Evolutionary conservation across 2,329 filamentous ascomycete species (phyloP), one percentile per base, ranked within the genome.

Genomic region (Chrysoporthe puriensis): DNA sequence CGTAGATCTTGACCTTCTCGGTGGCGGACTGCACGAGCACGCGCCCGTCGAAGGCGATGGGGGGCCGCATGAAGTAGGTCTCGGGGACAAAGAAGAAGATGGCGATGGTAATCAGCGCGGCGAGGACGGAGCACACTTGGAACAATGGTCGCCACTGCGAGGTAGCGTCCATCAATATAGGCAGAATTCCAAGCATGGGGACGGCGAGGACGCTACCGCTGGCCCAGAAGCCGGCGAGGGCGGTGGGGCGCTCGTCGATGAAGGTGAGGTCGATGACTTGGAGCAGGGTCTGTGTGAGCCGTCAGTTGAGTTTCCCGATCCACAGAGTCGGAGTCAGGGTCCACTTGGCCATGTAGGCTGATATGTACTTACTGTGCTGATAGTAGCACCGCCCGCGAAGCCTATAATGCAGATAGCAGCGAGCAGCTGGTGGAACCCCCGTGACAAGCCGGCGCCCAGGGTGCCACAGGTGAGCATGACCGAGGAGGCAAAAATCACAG

Each of bases 61-160:
- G 76, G 0, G 79, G 79, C 1, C 80, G 76, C 62, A 78, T 74
- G 72, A 80, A 82, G 69, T 78, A 81, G 1, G 78, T 81, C 59
- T 81, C 79, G 0, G 78, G 78, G 32, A 73, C 76, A 14, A 77
- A 73, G 32, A 78, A 69, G 42, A 78, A 74, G 0, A 73, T 72
- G 2, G 77, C 64, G 1, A 78, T 1, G 26, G 79, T 70, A 0
- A 77, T 66, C 4, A 76, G 43, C 1, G 70, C 43, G 7, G 73
- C 69, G 2, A 74, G 73, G 6, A 74, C 70, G 1, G 73, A 66
- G 77, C 76, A 78, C 18, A 67, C 68, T 26, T 71, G 71, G 70
- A 79, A 81, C 63, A 77, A 76, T 0, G 66, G 46, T 16, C 76
- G 75, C 79, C 78, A 81, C 13, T 77, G 64, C 0, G 67, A 58